A percentile compares a stretch with the other conserved stretches of the same genome.
Conservation (phyloP, 371 early-diverging fungal species). For the Blastocladiella emersonii region DNA sequence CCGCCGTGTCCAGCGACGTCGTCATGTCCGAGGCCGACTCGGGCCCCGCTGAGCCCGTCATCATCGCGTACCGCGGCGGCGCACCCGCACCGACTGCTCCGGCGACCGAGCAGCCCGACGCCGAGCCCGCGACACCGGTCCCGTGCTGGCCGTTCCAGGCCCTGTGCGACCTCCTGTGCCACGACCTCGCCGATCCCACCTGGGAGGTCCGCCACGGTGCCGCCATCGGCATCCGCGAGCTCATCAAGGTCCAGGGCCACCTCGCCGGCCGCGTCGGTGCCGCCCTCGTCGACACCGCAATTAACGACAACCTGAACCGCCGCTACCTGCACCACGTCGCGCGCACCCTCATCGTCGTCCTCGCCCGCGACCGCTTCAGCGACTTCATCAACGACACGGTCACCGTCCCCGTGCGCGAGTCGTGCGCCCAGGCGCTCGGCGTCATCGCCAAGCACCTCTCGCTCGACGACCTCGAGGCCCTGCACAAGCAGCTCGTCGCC, state of each 20-base stretch:
- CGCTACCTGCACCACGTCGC: constrained; percentile 74
- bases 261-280: constrained; percentile 57
- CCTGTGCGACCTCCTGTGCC: constrained; percentile 71
- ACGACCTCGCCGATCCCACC: constrained; percentile 75
- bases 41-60: not conserved
- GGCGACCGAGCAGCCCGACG: not conserved
- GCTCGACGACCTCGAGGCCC: constrained; percentile 33
- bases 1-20: constrained; percentile 9
- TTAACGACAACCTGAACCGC: constrained; percentile 57
- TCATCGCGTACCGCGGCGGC: too few species aligned
- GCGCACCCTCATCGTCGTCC: constrained; percentile 77
- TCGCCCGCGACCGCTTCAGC: constrained; percentile 87
- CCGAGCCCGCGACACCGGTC: not conserved
- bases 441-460: constrained; percentile 60
- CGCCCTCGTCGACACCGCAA: constrained; percentile 19
- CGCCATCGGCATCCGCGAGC: constrained; percentile 78
- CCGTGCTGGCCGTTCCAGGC: constrained; percentile 83
- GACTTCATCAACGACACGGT: constrained; percentile 94
- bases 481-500: constrained; percentile 37
- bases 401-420: constrained; percentile 90
- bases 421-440: constrained; percentile 84
- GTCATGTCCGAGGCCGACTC: not conserved
- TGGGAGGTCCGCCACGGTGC: constrained; percentile 97
- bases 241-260: constrained; percentile 72
- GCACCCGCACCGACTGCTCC: too few species aligned